Evolutionary conservation across 148 eudicot species (phyloP), one percentile per base, ranked within the genome.

Genomic region (Camellia japonica): DNA sequence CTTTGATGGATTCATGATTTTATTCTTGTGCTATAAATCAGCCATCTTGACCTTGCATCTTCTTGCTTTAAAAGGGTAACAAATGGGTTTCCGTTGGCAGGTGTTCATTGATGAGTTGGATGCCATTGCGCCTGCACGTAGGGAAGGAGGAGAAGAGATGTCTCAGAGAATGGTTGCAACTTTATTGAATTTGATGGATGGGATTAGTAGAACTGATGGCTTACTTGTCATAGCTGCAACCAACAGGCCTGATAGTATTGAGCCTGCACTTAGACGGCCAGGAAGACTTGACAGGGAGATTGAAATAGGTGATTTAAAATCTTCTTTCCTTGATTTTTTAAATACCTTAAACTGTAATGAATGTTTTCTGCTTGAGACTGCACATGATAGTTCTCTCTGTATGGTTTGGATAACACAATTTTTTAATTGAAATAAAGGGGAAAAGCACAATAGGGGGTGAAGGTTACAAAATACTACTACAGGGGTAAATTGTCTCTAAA

Each of bases 201-300:
- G 97, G 46, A 89, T 95, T 66, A 87, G 89, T 81, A 87, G 86
- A 82, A 82, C 84, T 58, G 87, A 93, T 79, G 95, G 95, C 42
- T 30, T 93, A 44, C 92, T 96, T 84, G 84, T 93, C 44, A 87
- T 96, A 87, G 99, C 98, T 80, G 98, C 98, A 38, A 93, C 99
- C 68, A 96, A 92, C 81, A 85, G 95, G 78, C 84, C 91, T 59
- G 99, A 96, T 83, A 88, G 91, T 82, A 89, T 96, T 82, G 98
- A 93, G 82, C 97, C 99, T 69, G 98, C 99, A 75, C 94, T 96
- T 54, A 92, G 99, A 84, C 91, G 97, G 51, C 94, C 98, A 30
- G 99, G 99, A 80, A 88, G 99, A 85, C 87, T 96, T 64, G 99
- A 93, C 77, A 87, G 93, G 84, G 99, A 96, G 88, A 91, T 96